phyloP scores from a whole-genome alignment of 208 protist species.

The Trypanosomatidae sp. region DNA sequence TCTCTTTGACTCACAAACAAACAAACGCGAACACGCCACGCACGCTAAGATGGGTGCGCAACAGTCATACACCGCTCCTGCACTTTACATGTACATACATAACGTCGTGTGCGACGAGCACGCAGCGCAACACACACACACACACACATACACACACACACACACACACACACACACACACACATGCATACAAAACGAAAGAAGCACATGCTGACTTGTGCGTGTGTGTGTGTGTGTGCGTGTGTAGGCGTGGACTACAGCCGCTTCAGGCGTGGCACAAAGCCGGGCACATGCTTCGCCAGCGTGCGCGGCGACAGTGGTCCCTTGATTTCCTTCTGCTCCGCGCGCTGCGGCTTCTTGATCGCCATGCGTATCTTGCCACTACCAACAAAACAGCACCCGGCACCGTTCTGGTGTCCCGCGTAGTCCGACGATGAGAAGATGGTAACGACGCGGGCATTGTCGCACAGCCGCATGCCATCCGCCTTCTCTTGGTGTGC shows the following conservation, averaged over 20 bases:
- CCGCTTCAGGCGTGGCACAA: slow-evolving; percentile 52
- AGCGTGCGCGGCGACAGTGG: slow-evolving; percentile 52
- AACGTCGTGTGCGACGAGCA: no score
- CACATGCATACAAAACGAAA: slow-evolving; percentile 1
- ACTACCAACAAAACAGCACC: slow-evolving; percentile 70
- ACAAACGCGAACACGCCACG: no score
- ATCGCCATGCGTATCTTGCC: slow-evolving; percentile 86
- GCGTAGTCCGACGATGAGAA: slow-evolving; percentile 90
- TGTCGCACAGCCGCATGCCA: slow-evolving; percentile 81
- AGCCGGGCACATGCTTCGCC: slow-evolving; percentile 43
- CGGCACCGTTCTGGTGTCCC: slow-evolving; percentile 85
- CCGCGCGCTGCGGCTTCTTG: slow-evolving; percentile 72
- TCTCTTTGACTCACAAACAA: no score
- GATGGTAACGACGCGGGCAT: slow-evolving; percentile 85
- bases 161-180: slow-evolving; percentile 3
- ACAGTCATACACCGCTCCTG: no score
- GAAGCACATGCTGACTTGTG: not conserved
- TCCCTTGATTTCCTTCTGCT: slow-evolving; percentile 40
- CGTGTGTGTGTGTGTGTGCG: not conserved
- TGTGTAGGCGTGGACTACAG: slow-evolving; percentile 9
- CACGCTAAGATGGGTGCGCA: no score
- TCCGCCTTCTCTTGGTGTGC: slow-evolving; percentile 89
- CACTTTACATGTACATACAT: no score
- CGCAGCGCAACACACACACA: not conserved
- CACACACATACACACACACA: slow-evolving; percentile 2